Percentiles rank a stretch among this genome's conserved stretches.
Conservation (phyloP, 2,329 filamentous ascomycete species). For the Metarhizium album region DNA sequence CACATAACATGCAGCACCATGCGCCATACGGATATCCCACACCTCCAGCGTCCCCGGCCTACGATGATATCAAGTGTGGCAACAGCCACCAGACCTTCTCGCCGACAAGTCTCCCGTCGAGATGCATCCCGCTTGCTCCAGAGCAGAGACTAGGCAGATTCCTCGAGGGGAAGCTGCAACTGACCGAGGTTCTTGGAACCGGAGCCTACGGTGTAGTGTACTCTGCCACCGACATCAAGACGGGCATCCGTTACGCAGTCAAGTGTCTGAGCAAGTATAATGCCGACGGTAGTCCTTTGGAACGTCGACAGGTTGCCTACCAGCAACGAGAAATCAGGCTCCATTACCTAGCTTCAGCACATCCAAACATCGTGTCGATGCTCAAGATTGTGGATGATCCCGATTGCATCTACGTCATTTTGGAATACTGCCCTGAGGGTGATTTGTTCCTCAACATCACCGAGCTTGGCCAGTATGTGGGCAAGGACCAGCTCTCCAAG, state of each 20-base stretch:
- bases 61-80: slow-evolving; percentile 36
- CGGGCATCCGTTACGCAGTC: slow-evolving; percentile 76
- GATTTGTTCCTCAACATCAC: slow-evolving; percentile 98
- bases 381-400: slow-evolving; percentile 83
- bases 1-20: slow-evolving; percentile 49
- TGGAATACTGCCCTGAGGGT: slow-evolving; percentile 95
- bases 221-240: slow-evolving; percentile 73
- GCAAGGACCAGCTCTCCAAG: slow-evolving; percentile 81
- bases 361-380: slow-evolving; percentile 89
- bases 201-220: slow-evolving; percentile 97
- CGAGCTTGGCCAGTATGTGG: slow-evolving; percentile 83
- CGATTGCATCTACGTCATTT: slow-evolving; percentile 90
- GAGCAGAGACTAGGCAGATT: slow-evolving; percentile 80
- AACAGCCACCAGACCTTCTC: slow-evolving; percentile 25
- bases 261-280: slow-evolving; percentile 95
- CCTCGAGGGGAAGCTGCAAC: slow-evolving; percentile 70
- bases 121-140: slow-evolving; percentile 51
- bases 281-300: slow-evolving; percentile 56
- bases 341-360: slow-evolving; percentile 78
- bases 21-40: slow-evolving; percentile 45
- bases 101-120: slow-evolving; percentile 29
- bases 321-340: slow-evolving; percentile 88
- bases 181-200: slow-evolving; percentile 78
- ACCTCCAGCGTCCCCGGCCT: slow-evolving; percentile 45
- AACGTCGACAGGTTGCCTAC: slow-evolving; percentile 77